phyloP scores from a whole-genome alignment of 2,329 filamentous ascomycete genomes.

The Endoconidiophora laricicola region DNA sequence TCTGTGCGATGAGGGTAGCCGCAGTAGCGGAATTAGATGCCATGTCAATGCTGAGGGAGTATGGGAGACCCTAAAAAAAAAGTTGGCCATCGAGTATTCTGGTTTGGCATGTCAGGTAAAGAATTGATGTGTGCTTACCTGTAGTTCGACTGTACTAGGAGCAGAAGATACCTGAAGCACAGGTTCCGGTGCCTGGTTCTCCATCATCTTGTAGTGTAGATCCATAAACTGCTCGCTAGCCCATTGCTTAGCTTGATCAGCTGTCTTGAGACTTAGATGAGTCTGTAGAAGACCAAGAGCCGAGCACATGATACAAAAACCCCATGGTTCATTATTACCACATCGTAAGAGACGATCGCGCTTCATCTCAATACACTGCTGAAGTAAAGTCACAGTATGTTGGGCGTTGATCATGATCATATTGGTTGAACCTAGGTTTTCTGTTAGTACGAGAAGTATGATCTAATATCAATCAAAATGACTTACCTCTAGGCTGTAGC shows the following conservation, averaged over 20 bases:
- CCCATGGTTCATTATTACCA: slow-evolving; percentile 48
- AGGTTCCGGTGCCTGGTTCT: slow-evolving; percentile 27
- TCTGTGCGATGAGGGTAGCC: slow-evolving; percentile 5
- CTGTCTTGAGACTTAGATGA: slow-evolving; percentile 39
- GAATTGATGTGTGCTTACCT: neutral
- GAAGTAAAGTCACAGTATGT: slow-evolving; percentile 43
- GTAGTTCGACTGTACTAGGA: slow-evolving; percentile 3
- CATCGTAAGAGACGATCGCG: slow-evolving; percentile 44
- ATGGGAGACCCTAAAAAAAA: slow-evolving; percentile 6
- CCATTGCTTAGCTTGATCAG: slow-evolving; percentile 39
- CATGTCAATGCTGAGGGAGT: slow-evolving; percentile 10
- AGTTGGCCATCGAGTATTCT: neutral
- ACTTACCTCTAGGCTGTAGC: slow-evolving; percentile 31
- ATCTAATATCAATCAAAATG: too few species aligned
- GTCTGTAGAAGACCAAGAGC: slow-evolving; percentile 42
- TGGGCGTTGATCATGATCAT: slow-evolving; percentile 46
- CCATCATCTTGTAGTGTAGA: slow-evolving; percentile 39
- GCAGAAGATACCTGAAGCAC: neutral
- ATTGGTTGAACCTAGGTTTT: slow-evolving; percentile 30
- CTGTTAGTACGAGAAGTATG: neutral
- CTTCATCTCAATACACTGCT: slow-evolving; percentile 43
- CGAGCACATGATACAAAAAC: slow-evolving; percentile 46
- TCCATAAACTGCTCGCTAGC: slow-evolving; percentile 43
- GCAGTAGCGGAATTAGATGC: slow-evolving; percentile 1
- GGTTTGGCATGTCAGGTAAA: neutral